Evolutionary conservation across 305 asterid genomes (phyloP).

Genomic region (Fraxinus floribunda): DNA sequence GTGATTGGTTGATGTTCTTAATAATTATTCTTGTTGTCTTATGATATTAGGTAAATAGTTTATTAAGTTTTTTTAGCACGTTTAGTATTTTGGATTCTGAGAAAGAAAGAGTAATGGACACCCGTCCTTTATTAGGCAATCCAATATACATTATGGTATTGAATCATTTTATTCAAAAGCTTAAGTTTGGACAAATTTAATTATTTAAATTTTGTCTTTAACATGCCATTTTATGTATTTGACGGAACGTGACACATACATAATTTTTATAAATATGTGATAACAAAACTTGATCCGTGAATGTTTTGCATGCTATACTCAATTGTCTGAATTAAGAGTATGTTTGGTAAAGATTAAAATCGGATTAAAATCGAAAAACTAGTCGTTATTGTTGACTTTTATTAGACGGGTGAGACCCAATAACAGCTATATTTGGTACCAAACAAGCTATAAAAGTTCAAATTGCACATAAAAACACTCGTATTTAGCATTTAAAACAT

Average conservation of each 20-base stretch:
- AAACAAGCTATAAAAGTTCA: too few relatives aligned
- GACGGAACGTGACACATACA: neutral
- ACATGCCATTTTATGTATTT: neutral
- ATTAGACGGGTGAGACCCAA: too few relatives aligned
- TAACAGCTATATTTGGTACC: too few relatives aligned
- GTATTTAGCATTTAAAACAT: neutral
- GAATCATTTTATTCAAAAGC: neutral
- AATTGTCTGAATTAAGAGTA: too few relatives aligned
- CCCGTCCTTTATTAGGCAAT: neutral
- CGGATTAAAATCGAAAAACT: too few relatives aligned
- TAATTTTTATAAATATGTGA: neutral
- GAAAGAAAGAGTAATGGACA: neutral
- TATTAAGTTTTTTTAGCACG: too few relatives aligned
- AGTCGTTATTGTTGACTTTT: too few relatives aligned
- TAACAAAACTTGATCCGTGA: too few relatives aligned
- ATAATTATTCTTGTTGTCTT: neutral
- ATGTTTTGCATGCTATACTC: neutral
- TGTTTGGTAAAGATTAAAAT: too few relatives aligned
- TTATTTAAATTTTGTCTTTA: neutral
- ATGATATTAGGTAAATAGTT: neutral
- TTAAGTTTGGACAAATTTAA: neutral
- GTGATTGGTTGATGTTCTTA: neutral
- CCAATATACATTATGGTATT: neutral
- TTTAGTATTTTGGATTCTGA: too few relatives aligned
- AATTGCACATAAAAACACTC: neutral